phyloP scores from a whole-genome alignment of 352 stramenopile species.

The Globisporangium ultimum region DNA sequence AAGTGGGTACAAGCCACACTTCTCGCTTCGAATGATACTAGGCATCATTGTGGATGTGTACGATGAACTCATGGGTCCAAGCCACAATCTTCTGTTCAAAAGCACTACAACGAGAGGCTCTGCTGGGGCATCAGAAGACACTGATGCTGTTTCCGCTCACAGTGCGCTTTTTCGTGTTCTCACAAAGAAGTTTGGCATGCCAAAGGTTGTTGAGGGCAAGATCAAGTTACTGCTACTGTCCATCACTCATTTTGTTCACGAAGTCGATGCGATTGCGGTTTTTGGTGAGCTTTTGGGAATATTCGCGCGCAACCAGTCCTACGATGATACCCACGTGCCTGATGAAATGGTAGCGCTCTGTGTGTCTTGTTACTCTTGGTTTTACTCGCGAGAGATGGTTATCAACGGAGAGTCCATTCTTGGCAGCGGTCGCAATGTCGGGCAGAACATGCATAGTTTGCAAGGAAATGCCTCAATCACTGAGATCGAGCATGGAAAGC shows the following conservation, averaged over 20 bases:
- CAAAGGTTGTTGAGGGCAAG: conserved; percentile 47
- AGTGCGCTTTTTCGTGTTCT: conserved; percentile 42
- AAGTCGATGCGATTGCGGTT: conserved; percentile 57
- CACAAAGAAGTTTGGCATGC: conserved; percentile 45
- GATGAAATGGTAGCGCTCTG: conserved; percentile 52
- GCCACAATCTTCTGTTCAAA: conserved; percentile 44
- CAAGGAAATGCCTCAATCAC: neutral
- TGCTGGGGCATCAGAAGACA: neutral
- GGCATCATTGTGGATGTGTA: conserved; percentile 58
- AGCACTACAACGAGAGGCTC: conserved; percentile 12
- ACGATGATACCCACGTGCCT: conserved; percentile 30
- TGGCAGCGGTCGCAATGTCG: conserved; percentile 2
- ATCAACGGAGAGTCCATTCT: conserved; percentile 31
- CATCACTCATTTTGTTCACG: conserved; percentile 43
- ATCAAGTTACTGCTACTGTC: conserved; percentile 64
- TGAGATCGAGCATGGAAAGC: conserved; percentile 16
- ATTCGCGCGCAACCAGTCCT: conserved; percentile 20
- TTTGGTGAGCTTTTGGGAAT: conserved; percentile 66
- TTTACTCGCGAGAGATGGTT: conserved; percentile 65
- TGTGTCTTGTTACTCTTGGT: conserved; percentile 51
- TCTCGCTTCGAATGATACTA: conserved; percentile 47
- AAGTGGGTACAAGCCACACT: conserved; percentile 40
- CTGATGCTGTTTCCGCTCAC: conserved; percentile 35
- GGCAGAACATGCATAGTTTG: neutral
- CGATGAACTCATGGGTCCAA: conserved; percentile 28